phyloP scores from a whole-genome alignment of 2,329 filamentous ascomycete species.

The Leptographium flavum region DNA sequence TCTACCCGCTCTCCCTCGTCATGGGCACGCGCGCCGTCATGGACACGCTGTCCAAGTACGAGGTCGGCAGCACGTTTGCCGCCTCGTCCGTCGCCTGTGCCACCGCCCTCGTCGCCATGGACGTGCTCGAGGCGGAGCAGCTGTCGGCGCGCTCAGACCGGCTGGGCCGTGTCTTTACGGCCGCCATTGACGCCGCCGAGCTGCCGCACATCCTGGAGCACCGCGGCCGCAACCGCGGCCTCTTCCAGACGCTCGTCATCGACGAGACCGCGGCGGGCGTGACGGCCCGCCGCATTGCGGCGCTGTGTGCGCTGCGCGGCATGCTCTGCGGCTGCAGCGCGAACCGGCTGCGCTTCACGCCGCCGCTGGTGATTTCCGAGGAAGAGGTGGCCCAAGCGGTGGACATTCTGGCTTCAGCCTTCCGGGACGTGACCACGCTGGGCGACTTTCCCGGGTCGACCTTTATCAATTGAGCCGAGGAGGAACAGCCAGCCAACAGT shows the following conservation, averaged over 20 bases:
- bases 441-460: background rate
- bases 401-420: constrained; percentile 1
- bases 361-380: constrained; percentile 2
- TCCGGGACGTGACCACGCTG: background rate
- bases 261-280: constrained; percentile 1
- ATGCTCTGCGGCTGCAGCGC: constrained; percentile 1
- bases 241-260: constrained; percentile 2
- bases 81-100: constrained; percentile 1
- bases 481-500: no score
- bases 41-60: background rate
- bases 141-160: background rate
- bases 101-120: background rate
- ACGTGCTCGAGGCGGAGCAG: constrained; percentile 1
- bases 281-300: constrained; percentile 1
- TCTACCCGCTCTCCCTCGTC: constrained; percentile 2
- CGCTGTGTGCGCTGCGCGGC: background rate
- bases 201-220: constrained; percentile 1
- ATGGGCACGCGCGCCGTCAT: constrained; percentile 1
- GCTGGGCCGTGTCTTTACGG: background rate
- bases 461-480: background rate
- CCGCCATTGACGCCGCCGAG: constrained; percentile 2
- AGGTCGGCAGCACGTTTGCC: constrained; percentile 3
- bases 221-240: constrained; percentile 2
- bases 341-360: constrained; percentile 2
- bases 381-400: background rate